These are phyloP conservation scores for Ganoderma multipileum DNA, from an alignment of 1,284 basidiomycete genomes.

Conservation along the genomic window DNA sequence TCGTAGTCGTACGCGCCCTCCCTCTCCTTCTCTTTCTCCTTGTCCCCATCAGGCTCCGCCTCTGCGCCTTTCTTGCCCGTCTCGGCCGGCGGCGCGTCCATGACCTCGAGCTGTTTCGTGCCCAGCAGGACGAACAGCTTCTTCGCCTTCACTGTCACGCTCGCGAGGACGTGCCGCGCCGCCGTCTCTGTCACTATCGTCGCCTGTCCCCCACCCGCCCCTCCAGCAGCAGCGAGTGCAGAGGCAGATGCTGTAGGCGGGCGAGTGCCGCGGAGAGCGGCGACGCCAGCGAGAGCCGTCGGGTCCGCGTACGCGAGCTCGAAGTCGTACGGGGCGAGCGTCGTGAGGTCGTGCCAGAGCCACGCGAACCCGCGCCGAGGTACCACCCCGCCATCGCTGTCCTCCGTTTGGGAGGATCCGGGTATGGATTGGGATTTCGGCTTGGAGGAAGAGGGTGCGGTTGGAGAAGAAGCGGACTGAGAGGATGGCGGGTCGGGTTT, in stretches of 20 bases:
- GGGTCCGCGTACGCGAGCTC: constrained; percentile 78
- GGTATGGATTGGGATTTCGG: not conserved
- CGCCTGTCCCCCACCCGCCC: constrained; percentile 28
- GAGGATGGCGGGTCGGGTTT: constrained; percentile 44
- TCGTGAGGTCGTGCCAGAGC: constrained; percentile 90
- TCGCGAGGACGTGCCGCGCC: constrained; percentile 82
- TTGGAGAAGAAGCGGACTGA: constrained; percentile 10
- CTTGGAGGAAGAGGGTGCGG: constrained; percentile 2
- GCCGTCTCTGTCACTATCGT: constrained; percentile 78
- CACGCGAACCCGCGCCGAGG: constrained; percentile 77
- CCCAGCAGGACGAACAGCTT: constrained; percentile 78
- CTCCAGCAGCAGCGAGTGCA: constrained; percentile 37
- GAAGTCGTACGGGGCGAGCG: constrained; percentile 80
- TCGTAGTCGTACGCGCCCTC: constrained; percentile 69
- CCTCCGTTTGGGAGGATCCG: constrained; percentile 1
- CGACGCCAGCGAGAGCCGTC: constrained; percentile 64
- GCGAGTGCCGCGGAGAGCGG: constrained; percentile 33
- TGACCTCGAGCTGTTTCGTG: constrained; percentile 65
- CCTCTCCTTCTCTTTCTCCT: constrained; percentile 44
- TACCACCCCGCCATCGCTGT: constrained; percentile 20
- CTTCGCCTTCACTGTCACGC: constrained; percentile 87
- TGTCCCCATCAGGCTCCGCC: constrained; percentile 38
- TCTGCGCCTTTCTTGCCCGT: constrained; percentile 18
- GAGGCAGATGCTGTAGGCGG: constrained; percentile 11
- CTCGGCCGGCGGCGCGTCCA: constrained; percentile 37